Base-by-base conservation (phyloP, 495 filamentous ascomycete species). In the Penicillium atrosanguineum region DNA sequence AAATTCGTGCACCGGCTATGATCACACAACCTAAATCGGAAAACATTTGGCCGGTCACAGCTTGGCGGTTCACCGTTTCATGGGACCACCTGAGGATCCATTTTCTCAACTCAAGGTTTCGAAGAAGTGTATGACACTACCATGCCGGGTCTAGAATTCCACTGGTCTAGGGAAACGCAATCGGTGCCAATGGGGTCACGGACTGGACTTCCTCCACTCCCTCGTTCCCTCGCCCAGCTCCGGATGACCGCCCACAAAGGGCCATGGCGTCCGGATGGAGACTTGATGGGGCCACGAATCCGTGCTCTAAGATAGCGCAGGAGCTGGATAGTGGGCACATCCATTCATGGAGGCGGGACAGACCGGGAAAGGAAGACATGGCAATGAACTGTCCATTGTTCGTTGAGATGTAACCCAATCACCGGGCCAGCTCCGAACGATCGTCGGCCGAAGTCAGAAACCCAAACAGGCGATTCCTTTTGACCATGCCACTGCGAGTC, bases 61-160 rank as follows among this genome's bases (percentile, higher is more conserved):
- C 21, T 41, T 50, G 36, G 47, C 37, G 14, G 2, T 25, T 50
- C 9, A n/a, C 47, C 7, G 12, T 46, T 52, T 46, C 29, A 6
- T 18, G 15, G 19, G 18, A 9, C 43, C 34, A 16, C 44, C 25
- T 36, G 25, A 45, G 6, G 38, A 40, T 14, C 38, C 38, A 11
- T 40, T 40, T 19, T 20, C n/a, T 40, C 26, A n/a, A n/a, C 46
- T n/a, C 23, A 34, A 48, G 38, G 21, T 37, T 48, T 34, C 23
- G 23, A 47, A n/a, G 20, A 31, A 37, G 59, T 61, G 59, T 51
- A 61, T 57, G 59, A 61, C 59, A 57, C 59, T 53, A 56, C 54
- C 47, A 52, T 34, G 11, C 31, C 19, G 42, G 44, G 45, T 42
- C 38, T 47, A 45, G 47, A 37, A 61, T 57, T 44, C 29, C n/a